Conservation (phyloP, 202 grass and related monocot species). For the Dendrocalamus latiflorus region DNA sequence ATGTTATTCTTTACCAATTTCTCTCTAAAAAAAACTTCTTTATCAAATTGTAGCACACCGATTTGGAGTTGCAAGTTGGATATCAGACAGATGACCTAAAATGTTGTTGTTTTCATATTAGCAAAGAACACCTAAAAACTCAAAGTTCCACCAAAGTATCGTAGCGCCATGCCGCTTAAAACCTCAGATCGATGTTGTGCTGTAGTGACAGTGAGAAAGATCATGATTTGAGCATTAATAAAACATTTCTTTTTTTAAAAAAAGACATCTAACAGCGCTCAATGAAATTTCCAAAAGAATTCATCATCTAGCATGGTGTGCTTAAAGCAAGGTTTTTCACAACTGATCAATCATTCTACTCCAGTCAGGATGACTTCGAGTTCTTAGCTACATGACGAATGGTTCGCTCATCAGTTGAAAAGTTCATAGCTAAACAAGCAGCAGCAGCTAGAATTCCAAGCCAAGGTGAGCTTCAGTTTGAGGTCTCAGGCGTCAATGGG, state of each 20-base stretch:
- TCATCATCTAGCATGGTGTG: not conserved
- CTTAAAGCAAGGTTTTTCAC: not conserved
- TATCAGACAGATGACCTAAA: not conserved
- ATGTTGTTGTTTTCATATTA: not conserved
- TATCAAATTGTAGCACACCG: no score
- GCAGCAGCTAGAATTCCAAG: not conserved
- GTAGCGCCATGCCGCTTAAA: not conserved
- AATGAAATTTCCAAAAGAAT: not conserved
- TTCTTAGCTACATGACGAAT: not conserved
- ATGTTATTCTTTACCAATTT: no score
- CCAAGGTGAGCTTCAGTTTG: not conserved
- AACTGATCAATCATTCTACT: not conserved
- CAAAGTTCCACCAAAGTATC: not conserved
- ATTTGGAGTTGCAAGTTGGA: no score
- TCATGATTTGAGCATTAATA: not conserved
- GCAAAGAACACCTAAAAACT: not conserved
- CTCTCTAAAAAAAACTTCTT: no score
- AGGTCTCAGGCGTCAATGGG: conserved; percentile 21
- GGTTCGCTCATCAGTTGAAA: not conserved
- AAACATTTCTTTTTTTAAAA: not conserved
- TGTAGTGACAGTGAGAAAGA: not conserved
- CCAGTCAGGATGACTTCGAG: not conserved
- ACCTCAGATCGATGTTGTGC: not conserved
- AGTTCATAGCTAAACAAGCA: not conserved
- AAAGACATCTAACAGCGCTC: not conserved